Evolutionary conservation across 495 filamentous ascomycete species (phyloP).

Genomic region (Thermothielavioides terrestris): DNA sequence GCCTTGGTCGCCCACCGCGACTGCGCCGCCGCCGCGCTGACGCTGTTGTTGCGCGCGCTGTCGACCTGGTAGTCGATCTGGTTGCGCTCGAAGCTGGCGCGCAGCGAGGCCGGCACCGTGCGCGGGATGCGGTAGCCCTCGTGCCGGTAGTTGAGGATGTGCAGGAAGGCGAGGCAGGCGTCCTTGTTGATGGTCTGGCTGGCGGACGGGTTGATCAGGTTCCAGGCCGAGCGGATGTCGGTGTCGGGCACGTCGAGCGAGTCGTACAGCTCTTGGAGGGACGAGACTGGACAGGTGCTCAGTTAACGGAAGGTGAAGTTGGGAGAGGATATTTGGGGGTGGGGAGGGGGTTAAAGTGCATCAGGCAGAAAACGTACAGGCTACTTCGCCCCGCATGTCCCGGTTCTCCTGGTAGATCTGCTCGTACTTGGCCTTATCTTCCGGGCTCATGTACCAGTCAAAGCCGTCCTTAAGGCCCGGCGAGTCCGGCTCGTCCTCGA

Average conservation of each 20-base stretch:
- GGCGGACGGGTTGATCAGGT: slow-evolving; percentile 85
- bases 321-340: not conserved
- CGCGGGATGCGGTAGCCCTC: slow-evolving; percentile 92
- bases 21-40: no score
- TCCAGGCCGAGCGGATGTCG: slow-evolving; percentile 90
- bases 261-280: slow-evolving; percentile 76
- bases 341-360: not conserved
- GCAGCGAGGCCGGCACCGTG: slow-evolving; percentile 80
- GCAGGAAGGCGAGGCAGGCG: slow-evolving; percentile 85
- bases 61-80: slow-evolving; percentile 93
- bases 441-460: slow-evolving; percentile 97
- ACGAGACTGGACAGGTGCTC: slow-evolving; percentile 47
- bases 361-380: no score
- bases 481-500: slow-evolving; percentile 70
- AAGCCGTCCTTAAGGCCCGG: slow-evolving; percentile 88
- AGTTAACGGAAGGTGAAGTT: not conserved
- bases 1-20: slow-evolving; percentile 59
- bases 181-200: slow-evolving; percentile 80
- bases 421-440: slow-evolving; percentile 86
- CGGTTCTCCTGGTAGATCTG: slow-evolving; percentile 89
- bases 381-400: slow-evolving; percentile 73
- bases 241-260: slow-evolving; percentile 93
- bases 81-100: slow-evolving; percentile 85
- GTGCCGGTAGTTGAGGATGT: slow-evolving; percentile 89
- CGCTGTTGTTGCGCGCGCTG: slow-evolving; percentile 48